phyloP scores from a whole-genome alignment of 441 rosid species.

The Kokia cookei region DNA sequence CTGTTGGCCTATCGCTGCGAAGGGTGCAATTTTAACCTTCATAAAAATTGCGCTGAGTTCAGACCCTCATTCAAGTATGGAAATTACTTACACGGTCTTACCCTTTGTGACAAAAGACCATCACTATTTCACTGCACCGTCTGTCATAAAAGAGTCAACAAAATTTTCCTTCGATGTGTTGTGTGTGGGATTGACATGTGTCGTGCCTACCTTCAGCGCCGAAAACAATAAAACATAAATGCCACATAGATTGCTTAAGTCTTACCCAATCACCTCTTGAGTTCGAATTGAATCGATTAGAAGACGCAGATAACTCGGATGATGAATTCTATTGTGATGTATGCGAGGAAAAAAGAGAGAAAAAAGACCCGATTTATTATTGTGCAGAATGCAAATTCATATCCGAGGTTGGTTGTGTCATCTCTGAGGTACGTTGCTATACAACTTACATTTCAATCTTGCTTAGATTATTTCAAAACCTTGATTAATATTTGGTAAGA shows the following conservation, averaged over 20 bases:
- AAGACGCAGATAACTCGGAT: not conserved
- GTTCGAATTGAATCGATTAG: not conserved
- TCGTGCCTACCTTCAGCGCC: conserved; percentile 6
- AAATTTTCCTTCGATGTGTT: not conserved
- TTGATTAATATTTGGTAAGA: too few relatives aligned
- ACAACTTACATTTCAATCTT: not conserved
- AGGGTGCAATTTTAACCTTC: conserved; percentile 2
- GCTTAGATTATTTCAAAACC: not conserved
- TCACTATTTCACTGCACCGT: not conserved
- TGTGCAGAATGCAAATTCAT: not conserved
- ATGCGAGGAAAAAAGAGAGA: conserved; percentile 14
- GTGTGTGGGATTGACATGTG: not conserved
- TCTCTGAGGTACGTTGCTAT: conserved; percentile 2
- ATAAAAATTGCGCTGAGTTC: conserved; percentile 10
- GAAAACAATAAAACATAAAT: not conserved
- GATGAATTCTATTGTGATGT: conserved; percentile 17
- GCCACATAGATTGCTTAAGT: conserved; percentile 10
- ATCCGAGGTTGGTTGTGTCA: conserved; percentile 1
- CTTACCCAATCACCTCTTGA: not conserved
- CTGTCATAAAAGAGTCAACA: not conserved
- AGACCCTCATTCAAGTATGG: not conserved
- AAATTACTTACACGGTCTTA: conserved; percentile 11
- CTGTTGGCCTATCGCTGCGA: conserved; percentile 4
- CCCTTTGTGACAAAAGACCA: not conserved
- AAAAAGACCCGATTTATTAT: not conserved